A percentile compares a stretch with the other conserved stretches of the same genome.
These are phyloP conservation scores for Capronia epimyces DNA, from an alignment of 2,329 filamentous ascomycete species.

Conservation along the genomic window DNA sequence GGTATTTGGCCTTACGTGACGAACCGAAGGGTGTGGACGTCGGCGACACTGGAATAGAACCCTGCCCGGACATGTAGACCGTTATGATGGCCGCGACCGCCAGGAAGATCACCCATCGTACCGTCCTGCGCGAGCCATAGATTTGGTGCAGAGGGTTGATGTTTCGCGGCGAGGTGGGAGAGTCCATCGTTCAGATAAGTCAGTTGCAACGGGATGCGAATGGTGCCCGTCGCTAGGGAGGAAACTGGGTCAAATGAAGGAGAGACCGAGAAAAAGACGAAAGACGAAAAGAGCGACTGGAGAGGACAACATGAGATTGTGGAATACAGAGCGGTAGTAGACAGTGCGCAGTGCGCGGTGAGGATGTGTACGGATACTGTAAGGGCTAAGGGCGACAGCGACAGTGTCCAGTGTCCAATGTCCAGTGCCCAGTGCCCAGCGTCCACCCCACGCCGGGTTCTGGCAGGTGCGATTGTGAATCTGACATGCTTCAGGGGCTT, in stretches of 20 bases:
- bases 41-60: slow-evolving; percentile 3
- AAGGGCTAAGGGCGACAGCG: neutral
- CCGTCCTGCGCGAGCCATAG: slow-evolving; percentile 10
- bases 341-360: neutral
- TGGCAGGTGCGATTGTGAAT: neutral
- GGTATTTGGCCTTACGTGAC: slow-evolving; percentile 9
- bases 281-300: neutral
- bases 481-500: neutral
- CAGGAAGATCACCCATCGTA: slow-evolving; percentile 21
- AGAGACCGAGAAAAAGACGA: neutral
- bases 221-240: neutral
- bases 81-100: slow-evolving; percentile 16
- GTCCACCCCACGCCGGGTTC: too few relatives aligned
- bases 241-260: neutral
- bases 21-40: neutral
- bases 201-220: neutral
- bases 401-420: neutral
- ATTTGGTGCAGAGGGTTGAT: slow-evolving; percentile 17
- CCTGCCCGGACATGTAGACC: slow-evolving; percentile 14
- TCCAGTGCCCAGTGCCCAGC: too few relatives aligned
- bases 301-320: neutral
- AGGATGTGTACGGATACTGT: too few relatives aligned
- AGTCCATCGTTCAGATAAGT: slow-evolving; percentile 1
- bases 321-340: neutral
- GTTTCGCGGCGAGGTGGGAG: slow-evolving; percentile 12